phyloP scores from a whole-genome alignment of 2,329 filamentous ascomycete species.

The Colletotrichum trifolii region DNA sequence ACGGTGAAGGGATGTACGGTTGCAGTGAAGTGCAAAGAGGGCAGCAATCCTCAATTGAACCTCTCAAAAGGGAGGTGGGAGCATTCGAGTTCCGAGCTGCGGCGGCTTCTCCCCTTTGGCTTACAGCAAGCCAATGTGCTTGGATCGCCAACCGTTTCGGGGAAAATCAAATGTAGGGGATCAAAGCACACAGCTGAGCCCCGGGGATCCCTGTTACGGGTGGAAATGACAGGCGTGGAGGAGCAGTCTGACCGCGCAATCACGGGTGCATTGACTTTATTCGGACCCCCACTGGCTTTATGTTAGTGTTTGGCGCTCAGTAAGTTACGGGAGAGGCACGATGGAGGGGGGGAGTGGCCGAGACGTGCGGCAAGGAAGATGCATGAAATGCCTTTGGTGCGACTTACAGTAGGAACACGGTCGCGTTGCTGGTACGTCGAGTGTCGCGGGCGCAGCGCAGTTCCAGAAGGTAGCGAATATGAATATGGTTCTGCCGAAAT shows the following conservation, averaged over 20 bases:
- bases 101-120: slow-evolving; percentile 1
- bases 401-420: slow-evolving; percentile 26
- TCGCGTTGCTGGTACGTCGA: neutral
- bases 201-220: slow-evolving; percentile 33
- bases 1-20: neutral
- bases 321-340: slow-evolving; percentile 26
- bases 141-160: slow-evolving; percentile 33
- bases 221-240: slow-evolving; percentile 33
- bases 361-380: slow-evolving; percentile 31
- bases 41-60: slow-evolving; percentile 30
- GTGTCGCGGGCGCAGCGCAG: slow-evolving; percentile 18
- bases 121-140: slow-evolving; percentile 30
- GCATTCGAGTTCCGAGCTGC: slow-evolving; percentile 22
- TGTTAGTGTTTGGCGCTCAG: slow-evolving; percentile 20
- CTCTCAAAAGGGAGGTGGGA: slow-evolving; percentile 17
- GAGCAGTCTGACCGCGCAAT: slow-evolving; percentile 33
- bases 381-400: slow-evolving; percentile 27
- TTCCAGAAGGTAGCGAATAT: no score
- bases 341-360: slow-evolving; percentile 9
- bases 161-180: slow-evolving; percentile 30
- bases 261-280: slow-evolving; percentile 35
- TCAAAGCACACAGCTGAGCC: slow-evolving; percentile 36
- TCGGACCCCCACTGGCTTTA: slow-evolving; percentile 25
- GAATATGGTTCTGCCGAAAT: neutral
- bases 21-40: slow-evolving; percentile 10